Evolutionary conservation across 2,329 filamentous ascomycete genomes (phyloP), one percentile per base, ranked within the genome.

Genomic region (Sporothrix pseudoabietina): DNA sequence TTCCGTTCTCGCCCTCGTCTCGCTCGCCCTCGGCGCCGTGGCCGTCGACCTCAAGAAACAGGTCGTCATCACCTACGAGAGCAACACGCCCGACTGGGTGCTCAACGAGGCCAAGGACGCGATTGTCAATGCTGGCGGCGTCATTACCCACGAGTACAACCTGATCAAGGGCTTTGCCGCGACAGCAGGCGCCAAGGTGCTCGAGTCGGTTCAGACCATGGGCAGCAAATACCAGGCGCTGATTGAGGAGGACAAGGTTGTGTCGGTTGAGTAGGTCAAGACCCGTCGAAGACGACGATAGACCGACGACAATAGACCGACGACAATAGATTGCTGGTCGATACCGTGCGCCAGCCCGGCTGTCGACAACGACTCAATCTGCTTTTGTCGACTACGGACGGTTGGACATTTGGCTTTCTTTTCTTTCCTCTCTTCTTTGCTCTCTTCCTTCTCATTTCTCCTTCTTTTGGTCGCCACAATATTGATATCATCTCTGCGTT

Each of bases 41-140:
- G 89, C 88, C 75, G 86, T 92, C 78, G 91, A 91, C 73, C 84
- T 85, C 75, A 87, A 90, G 79, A 93, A 93, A 81, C 88, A 89
- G 49, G 89, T 97, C 76, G 90, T 98, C 77, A 86, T 98, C 78
- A 93, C 88, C 79, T 97, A 94, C 79, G 89, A 91, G 32, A 84
- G 90, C 70, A 86, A 88, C 66, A 91, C 90, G 16, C 91, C 93
- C 26, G 84, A 91, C 76, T 86, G 85, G 49, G 84, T 97, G 49
- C 81, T 97, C 44, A 83, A 89, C 30, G 82, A 92, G 72, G 94
- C 93, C 61, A 96, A 91, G 84, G 82, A 91, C 57, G 87, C 88
- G 2, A 90, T 97, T 78, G 82, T 85, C 71, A 85, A 90, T 63
- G 90, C 90, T 54, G 92, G 92, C 69, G 93, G 93, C 54, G 82